Percentiles rank a stretch among this genome's conserved stretches.
phyloP scores from a whole-genome alignment of 2,329 filamentous ascomycete genomes.

The Penicillium hordei region DNA sequence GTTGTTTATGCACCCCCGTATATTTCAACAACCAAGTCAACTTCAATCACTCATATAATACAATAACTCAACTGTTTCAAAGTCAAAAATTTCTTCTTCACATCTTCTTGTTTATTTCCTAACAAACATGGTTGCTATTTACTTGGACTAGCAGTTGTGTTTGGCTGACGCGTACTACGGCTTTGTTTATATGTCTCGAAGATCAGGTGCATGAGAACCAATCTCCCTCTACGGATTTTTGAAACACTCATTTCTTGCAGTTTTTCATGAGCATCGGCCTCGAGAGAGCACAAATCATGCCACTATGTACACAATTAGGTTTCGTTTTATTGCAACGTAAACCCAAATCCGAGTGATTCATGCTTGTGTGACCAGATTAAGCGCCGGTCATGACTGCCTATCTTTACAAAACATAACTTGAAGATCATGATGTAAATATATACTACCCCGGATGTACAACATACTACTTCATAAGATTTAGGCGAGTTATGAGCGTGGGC shows the following conservation, averaged over 20 bases:
- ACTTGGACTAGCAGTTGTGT: background rate
- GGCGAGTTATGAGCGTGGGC: background rate
- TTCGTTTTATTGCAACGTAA: background rate
- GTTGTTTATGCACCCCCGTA: background rate
- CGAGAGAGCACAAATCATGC: background rate
- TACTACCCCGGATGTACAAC: background rate
- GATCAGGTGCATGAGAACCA: background rate
- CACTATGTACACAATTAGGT: background rate
- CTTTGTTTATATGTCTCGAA: slow-evolving; percentile 3
- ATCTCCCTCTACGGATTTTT: background rate
- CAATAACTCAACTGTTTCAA: background rate
- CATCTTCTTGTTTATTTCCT: background rate
- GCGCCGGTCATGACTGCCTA: background rate
- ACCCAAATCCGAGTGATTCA: background rate
- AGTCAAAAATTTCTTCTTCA: background rate
- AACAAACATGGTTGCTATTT: background rate
- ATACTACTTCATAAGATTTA: background rate
- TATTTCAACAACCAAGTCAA: background rate
- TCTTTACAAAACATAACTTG: background rate
- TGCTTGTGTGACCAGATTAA: background rate
- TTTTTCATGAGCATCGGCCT: background rate
- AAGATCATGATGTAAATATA: background rate
- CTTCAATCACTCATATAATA: background rate
- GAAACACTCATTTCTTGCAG: slow-evolving; percentile 7
- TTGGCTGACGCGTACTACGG: background rate